Evolutionary conservation across 192 early-diverging fungal species (phyloP).

Genomic region (Geranomyces michiganensis): DNA sequence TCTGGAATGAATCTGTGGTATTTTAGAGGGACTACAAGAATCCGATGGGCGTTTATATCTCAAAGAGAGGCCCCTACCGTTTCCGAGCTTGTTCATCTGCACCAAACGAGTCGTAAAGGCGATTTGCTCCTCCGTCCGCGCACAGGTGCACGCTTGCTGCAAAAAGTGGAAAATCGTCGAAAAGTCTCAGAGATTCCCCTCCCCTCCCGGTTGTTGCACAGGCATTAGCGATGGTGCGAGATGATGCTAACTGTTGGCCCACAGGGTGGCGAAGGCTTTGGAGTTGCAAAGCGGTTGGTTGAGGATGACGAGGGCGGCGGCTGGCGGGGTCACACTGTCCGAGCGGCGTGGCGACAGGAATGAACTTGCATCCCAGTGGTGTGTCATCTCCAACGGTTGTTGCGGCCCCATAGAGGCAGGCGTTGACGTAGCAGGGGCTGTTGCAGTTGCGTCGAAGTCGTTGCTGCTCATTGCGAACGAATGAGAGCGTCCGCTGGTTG

Average conservation of each 20-base stretch:
- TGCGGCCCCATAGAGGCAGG: too few species aligned
- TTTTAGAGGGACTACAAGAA: not conserved
- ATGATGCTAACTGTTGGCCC: constrained; percentile 30
- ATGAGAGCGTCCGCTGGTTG: too few species aligned
- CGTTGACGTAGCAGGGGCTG: too few species aligned
- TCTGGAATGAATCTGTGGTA: constrained; percentile 74
- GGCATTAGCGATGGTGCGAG: constrained; percentile 3
- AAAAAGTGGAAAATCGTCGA: constrained; percentile 29
- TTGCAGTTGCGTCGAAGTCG: too few species aligned
- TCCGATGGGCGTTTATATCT: too few species aligned
- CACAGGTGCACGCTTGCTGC: constrained; percentile 66
- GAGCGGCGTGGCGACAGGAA: too few species aligned
- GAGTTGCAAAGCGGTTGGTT: constrained; percentile 66
- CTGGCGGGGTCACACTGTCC: too few species aligned
- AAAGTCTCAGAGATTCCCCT: constrained; percentile 49
- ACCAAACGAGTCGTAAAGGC: constrained; percentile 71
- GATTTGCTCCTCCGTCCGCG: constrained; percentile 91
- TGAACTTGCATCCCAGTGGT: too few species aligned
- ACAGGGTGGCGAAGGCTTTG: constrained; percentile 26
- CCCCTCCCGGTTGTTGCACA: constrained; percentile 27
- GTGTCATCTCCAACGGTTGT: too few species aligned
- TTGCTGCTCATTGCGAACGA: too few species aligned
- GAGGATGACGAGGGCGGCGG: constrained; percentile 61
- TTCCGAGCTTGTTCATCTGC: constrained; percentile 36
- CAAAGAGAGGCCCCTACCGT: not conserved